Percentiles rank a stretch among this genome's conserved stretches.
phyloP scores from a whole-genome alignment of 305 asterid species.

The Solanum aculeatissimum region DNA sequence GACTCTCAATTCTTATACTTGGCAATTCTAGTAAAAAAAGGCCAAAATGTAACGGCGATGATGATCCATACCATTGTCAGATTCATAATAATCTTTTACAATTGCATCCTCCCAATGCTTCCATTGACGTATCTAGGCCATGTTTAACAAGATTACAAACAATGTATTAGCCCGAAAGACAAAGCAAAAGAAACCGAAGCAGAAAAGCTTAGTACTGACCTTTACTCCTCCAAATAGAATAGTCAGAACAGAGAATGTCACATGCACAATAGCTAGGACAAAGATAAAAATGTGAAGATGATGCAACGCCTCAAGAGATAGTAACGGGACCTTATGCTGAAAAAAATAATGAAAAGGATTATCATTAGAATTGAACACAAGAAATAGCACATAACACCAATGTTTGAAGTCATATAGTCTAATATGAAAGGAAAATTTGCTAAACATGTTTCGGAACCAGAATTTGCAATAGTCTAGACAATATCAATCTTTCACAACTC shows the following conservation, averaged over 20 bases:
- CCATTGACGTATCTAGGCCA: constrained; percentile 82
- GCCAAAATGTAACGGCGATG: neutral
- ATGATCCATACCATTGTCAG: constrained; percentile 34
- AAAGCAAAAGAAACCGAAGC: neutral
- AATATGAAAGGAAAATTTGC: neutral
- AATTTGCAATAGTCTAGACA: neutral
- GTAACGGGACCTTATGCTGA: constrained; percentile 72
- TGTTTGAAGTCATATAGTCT: neutral
- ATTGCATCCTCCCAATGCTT: constrained; percentile 88
- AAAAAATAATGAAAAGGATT: neutral
- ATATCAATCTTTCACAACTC: neutral
- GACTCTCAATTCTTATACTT: too few species aligned
- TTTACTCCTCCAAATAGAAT: constrained; percentile 74
- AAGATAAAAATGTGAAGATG: constrained; percentile 93
- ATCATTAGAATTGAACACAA: neutral
- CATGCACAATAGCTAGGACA: constrained; percentile 94
- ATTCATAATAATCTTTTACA: constrained; percentile 38
- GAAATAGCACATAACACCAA: neutral
- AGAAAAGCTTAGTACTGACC: constrained; percentile 24
- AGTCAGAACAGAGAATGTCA: constrained; percentile 85
- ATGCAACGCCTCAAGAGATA: constrained; percentile 86
- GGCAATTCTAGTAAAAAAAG: too few species aligned
- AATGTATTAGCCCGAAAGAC: neutral
- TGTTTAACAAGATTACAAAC: neutral
- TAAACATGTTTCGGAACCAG: neutral